Percentiles rank a stretch among this genome's conserved stretches.
phyloP scores from a whole-genome alignment of 148 eudicot genomes.

The Fallopia convolvulus region DNA sequence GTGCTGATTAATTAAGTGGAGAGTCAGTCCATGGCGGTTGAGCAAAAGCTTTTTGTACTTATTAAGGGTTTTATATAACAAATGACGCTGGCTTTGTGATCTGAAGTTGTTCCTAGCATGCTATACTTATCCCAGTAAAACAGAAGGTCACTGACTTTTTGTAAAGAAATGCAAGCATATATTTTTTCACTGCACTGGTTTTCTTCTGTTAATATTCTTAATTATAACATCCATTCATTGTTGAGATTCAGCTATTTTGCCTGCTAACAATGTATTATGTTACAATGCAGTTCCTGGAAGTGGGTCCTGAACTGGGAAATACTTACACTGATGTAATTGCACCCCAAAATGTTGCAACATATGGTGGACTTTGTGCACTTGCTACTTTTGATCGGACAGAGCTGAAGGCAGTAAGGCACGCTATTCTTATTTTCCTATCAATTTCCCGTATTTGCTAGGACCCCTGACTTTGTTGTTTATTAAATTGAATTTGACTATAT shows the following conservation, averaged over 20 bases:
- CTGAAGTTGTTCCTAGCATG: not conserved
- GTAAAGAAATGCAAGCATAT: not conserved
- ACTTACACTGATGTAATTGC: slow-evolving; percentile 84
- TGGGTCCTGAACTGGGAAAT: slow-evolving; percentile 76
- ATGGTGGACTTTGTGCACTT: slow-evolving; percentile 97
- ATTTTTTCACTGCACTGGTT: not conserved
- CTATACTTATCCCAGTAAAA: not conserved
- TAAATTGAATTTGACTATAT: slow-evolving; percentile 8
- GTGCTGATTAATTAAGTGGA: not conserved
- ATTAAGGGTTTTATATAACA: not conserved
- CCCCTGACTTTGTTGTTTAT: not conserved
- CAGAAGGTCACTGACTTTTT: not conserved
- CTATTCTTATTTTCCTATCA: slow-evolving; percentile 3
- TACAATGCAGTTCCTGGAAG: slow-evolving; percentile 69
- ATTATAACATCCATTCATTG: not conserved
- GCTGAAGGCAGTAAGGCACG: slow-evolving; percentile 85
- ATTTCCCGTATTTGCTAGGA: not conserved
- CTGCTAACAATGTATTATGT: not conserved
- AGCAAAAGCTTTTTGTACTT: not conserved
- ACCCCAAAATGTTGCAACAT: slow-evolving; percentile 91
- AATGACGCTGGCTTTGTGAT: not conserved
- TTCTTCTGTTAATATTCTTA: not conserved
- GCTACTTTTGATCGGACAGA: slow-evolving; percentile 92
- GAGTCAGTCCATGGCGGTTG: not conserved
- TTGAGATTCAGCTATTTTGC: not conserved